Evolutionary conservation across 768 basidiomycete genomes (phyloP).

Genomic region (Tylopilus balloui): DNA sequence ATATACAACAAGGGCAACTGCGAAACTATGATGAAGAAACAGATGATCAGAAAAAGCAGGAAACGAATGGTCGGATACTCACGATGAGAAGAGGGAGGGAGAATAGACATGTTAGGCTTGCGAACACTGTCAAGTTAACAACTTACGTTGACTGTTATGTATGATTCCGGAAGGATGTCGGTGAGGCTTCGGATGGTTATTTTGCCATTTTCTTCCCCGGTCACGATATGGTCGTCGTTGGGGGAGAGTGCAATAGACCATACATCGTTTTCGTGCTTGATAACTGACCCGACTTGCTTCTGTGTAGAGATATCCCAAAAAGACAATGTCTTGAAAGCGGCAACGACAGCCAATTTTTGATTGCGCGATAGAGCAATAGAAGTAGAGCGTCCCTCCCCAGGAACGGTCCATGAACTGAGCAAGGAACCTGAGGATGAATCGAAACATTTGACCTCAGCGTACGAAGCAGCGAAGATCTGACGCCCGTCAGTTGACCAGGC

Average conservation of each 20-base stretch:
- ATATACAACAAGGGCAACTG: too few relatives aligned
- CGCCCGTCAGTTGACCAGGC: conserved; percentile 5
- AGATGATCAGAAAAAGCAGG: not conserved
- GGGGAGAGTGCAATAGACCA: not conserved
- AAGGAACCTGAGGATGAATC: not conserved
- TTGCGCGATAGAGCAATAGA: not conserved
- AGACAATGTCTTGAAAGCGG: fast-evolving
- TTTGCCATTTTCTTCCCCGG: not conserved
- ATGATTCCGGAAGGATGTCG: not conserved
- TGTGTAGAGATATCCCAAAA: conserved; percentile 1
- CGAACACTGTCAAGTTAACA: not conserved
- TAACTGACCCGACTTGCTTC: not conserved
- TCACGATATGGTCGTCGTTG: not conserved
- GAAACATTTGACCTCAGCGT: not conserved
- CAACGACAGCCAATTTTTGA: not conserved
- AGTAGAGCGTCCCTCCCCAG: not conserved
- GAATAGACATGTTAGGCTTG: not conserved
- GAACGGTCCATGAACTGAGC: not conserved
- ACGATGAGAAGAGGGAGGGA: not conserved
- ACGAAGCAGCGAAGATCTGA: not conserved
- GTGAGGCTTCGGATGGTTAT: not conserved
- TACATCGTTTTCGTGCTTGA: not conserved
- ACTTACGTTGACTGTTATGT: too few relatives aligned
- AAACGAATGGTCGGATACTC: not conserved
- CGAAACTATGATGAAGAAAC: not conserved